Percentiles rank a stretch among this genome's conserved stretches.
Evolutionary conservation across 176 grass and related monocot genomes (phyloP).

Genomic region (Avena insularis): DNA sequence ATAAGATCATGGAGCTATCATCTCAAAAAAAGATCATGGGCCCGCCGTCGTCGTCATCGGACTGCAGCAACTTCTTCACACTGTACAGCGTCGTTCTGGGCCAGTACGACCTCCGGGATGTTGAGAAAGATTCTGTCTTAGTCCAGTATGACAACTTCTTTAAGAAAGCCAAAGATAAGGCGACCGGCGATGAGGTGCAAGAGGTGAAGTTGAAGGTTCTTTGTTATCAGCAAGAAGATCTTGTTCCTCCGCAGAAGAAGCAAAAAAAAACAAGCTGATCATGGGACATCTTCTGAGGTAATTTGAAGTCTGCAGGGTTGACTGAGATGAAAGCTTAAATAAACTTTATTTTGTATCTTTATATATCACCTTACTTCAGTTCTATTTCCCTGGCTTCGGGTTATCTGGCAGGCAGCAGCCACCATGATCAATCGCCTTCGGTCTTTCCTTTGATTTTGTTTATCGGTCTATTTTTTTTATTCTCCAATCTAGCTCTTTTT

Average conservation of each 20-base stretch:
- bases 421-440: too few relatives aligned
- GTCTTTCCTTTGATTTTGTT: too few relatives aligned
- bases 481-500: too few relatives aligned
- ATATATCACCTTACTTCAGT: too few relatives aligned
- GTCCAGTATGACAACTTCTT: not conserved
- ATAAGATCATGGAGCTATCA: not conserved
- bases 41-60: not conserved
- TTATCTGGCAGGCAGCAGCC: too few relatives aligned
- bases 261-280: not conserved
- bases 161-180: not conserved
- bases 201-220: not conserved
- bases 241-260: too few relatives aligned
- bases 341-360: too few relatives aligned
- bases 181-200: not conserved
- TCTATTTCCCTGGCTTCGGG: too few relatives aligned
- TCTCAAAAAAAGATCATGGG: not conserved
- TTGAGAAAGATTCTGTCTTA: not conserved
- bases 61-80: not conserved
- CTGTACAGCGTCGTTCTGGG: not conserved
- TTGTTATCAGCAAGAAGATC: not conserved
- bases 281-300: not conserved
- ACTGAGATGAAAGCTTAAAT: too few relatives aligned
- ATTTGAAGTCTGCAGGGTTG: too few relatives aligned
- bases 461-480: too few relatives aligned
- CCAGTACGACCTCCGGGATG: not conserved